Evolutionary conservation across 2,329 filamentous ascomycete genomes (phyloP), one percentile per base, ranked within the genome.

Genomic region (Colletotrichum gloeosporioides): DNA sequence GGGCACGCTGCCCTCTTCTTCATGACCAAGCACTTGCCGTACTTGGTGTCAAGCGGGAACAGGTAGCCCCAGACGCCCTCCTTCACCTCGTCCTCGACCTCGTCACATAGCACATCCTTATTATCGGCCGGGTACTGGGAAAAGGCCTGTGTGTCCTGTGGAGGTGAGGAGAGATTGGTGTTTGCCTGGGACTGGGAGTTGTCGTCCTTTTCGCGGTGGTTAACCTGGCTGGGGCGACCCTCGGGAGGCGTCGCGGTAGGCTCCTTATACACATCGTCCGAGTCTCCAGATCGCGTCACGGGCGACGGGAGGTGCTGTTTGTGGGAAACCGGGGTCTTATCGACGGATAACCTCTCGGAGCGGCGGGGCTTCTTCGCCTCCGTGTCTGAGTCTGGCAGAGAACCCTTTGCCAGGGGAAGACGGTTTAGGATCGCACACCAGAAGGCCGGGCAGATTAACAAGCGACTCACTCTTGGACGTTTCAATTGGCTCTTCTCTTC

Each of bases 21-120:
- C 83, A 99, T 84, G 9, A 98, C 94, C 27, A 92, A 81, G 62
- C 85, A 98, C 85, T 84, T 94, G 86, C 85, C 92, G 70, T 93
- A 92, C 78, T 91, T 91, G 69, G 91, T 90, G 81, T 96, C 93
- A 29, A 98, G 87, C 3, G 96, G 95, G 70, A 98, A 92, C 7
- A 99, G 88, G 81, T 99, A 99, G 15, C 98, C 98, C 97, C 97
- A 99, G 2, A 99, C 95, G 10, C 95, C 95, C 83, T 98, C 95
- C 62, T 91, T 89, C 77, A 88, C 92, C 85, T 98, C 96, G 82
- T 98, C 95, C 78, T 96, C 92, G 6, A 98, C 95, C 73, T 98
- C 95, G 78, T 96, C 95, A 13, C 93, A 93, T 63, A 96, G 90
- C 31, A 92, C 90, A 75, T 91, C 88, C 32, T 95, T 92, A 4